A percentile compares a stretch with the other conserved stretches of the same genome.
These are phyloP conservation scores for Rosa hybrid DNA, from an alignment of 331 rosid genomes.

Conservation along the genomic window DNA sequence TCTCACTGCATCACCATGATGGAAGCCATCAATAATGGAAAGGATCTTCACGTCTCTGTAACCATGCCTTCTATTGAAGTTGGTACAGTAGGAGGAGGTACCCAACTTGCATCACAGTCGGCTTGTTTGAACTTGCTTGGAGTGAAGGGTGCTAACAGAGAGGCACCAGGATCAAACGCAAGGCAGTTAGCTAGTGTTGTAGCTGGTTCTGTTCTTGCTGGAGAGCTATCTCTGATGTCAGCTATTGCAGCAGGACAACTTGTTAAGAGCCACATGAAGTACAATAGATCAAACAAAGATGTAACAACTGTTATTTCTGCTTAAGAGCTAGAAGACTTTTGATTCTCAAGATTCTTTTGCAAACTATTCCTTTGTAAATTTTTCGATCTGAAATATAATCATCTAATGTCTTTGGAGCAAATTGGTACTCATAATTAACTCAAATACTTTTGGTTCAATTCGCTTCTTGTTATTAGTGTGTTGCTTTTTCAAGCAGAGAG, in stretches of 20 bases:
- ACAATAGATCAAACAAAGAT: conserved; percentile 43
- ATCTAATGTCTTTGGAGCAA: neutral
- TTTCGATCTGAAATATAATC: neutral
- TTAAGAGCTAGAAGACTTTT: too few species aligned
- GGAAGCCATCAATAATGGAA: conserved; percentile 46
- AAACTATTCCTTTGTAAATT: neutral
- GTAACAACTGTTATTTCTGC: conserved; percentile 6
- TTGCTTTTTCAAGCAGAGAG: too few species aligned
- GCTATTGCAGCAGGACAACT: conserved; percentile 52
- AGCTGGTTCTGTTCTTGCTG: conserved; percentile 52
- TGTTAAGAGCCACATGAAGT: conserved; percentile 51
- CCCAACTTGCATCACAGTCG: conserved; percentile 51
- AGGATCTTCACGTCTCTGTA: conserved; percentile 49
- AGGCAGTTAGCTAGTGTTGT: conserved; percentile 43
- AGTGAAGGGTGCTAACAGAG: conserved; percentile 49
- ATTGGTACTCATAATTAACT: neutral
- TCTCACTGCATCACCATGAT: conserved; percentile 57
- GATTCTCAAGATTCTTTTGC: neutral
- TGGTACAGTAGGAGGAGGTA: conserved; percentile 55
- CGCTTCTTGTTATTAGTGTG: too few species aligned
- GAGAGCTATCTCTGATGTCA: conserved; percentile 51
- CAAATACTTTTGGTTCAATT: too few species aligned
- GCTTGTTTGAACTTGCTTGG: conserved; percentile 52
- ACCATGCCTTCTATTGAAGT: conserved; percentile 59
- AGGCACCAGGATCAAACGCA: conserved; percentile 43